Base-by-base conservation (phyloP, 306 rosid genomes). In the Vigna reflexopilosa region DNA sequence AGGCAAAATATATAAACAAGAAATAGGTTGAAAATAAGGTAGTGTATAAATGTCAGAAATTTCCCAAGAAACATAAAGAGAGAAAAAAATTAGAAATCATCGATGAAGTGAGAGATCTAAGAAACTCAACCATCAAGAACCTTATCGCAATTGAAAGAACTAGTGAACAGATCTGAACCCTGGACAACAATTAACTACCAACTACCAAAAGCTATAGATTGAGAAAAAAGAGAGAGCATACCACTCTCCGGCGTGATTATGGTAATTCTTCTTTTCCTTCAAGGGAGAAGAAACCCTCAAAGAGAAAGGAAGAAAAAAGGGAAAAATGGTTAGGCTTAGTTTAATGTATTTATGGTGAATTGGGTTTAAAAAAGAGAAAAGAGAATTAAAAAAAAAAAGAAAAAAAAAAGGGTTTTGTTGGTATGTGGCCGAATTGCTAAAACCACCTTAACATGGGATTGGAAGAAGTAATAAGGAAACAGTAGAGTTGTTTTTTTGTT, bases 271-370 rank as follows among this genome's bases (percentile, higher is more conserved):
- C 62, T 56, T 24, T 64, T 58, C 44, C 59, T 40, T 16, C 77
- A 17, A 54, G 56, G 80, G 64, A 24, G 14, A 45, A 10, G 81
- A 68, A 77, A 81, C 83, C 78, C 83, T 77, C 42, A 56, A 77
- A 77, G 59, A 72, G 32, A 62, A 30, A 76, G 72, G 56, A 34
- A 76, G 26, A 75, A 9, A 64, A 26, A 6, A 59, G 6, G 4
- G 36, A 9, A 28, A 6, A 9, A 22, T 6, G 5, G 36, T 0
- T 4, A 2, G 1, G 14, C 1, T 7, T 32, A 2, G 22, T 3
- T 62, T 59, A 12, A 8, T 4, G 15, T 61, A 61, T 61, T 14
- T 28, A 61, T 61, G 4, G 4, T 24, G n/a, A 0, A 6, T 57
- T 24, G 34, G 63, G 9, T 11, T 26, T 4, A 6, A 11, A 6